A percentile compares a stretch with the other conserved stretches of the same genome.
Evolutionary conservation across 768 basidiomycete genomes (phyloP).

Genomic region (Suillus hirtellus): DNA sequence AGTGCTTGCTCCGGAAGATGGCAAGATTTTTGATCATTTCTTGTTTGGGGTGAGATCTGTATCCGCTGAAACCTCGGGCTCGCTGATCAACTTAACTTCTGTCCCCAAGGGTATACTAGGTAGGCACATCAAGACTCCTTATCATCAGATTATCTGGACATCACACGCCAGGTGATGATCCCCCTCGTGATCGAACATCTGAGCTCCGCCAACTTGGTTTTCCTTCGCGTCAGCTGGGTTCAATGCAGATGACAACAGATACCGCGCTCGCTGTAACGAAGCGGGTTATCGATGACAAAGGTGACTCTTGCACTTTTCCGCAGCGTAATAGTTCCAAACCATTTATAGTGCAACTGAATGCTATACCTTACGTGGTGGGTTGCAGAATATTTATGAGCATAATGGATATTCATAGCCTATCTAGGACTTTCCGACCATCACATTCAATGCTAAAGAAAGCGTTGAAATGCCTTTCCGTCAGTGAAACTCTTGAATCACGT

Average conservation of each 20-base stretch:
- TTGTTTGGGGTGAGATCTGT: conserved; percentile 73
- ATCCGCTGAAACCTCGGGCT: background rate
- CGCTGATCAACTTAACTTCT: conserved; percentile 2
- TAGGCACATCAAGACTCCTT: conserved; percentile 20
- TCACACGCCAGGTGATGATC: conserved; percentile 78
- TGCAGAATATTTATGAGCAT: background rate
- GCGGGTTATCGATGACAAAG: conserved; percentile 70
- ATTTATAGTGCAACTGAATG: conserved; percentile 53
- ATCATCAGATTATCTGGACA: conserved; percentile 2
- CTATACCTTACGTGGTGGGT: conserved; percentile 74
- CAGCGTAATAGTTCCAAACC: background rate
- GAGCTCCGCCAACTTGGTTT: conserved; percentile 88
- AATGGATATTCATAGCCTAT: background rate
- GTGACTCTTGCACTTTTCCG: conserved; percentile 21
- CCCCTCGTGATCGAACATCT: conserved; percentile 89
- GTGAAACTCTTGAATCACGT: conserved; percentile 30
- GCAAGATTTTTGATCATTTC: conserved; percentile 83
- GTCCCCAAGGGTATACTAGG: conserved; percentile 62
- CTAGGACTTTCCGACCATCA: conserved; percentile 88
- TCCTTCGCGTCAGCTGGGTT: conserved; percentile 80
- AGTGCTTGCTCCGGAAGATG: conserved; percentile 74
- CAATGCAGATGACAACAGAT: conserved; percentile 98
- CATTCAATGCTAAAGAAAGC: conserved; percentile 82
- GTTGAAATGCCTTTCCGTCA: conserved; percentile 98
- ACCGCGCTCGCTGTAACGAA: conserved; percentile 94